Evolutionary conservation across 768 basidiomycete species (phyloP).

Genomic region (Boletus pseudo-olivaceus): DNA sequence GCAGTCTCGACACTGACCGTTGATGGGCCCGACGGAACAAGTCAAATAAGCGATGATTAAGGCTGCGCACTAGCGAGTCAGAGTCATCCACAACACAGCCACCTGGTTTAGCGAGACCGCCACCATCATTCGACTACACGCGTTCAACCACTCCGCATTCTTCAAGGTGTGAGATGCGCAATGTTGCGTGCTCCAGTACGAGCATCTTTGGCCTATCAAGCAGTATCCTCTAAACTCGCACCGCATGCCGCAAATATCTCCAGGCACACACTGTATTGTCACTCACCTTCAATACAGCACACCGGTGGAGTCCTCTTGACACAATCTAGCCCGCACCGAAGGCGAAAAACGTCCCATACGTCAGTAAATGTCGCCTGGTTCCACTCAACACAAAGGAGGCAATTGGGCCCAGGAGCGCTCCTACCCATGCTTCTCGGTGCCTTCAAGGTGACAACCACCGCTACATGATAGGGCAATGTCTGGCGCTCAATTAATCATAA

Average conservation of each 20-base stretch:
- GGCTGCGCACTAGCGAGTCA: neutral
- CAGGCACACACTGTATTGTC: neutral
- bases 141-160: neutral
- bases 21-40: neutral
- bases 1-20: neutral
- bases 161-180: conserved; percentile 38
- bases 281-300: neutral
- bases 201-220: neutral
- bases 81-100: conserved; percentile 8
- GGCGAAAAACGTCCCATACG: conserved; percentile 1
- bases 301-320: conserved; percentile 5
- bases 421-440: conserved; percentile 56
- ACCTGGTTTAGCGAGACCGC: neutral
- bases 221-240: neutral
- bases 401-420: conserved; percentile 27
- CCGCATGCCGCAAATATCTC: neutral
- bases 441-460: conserved; percentile 48
- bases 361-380: conserved; percentile 27
- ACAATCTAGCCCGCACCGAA: neutral
- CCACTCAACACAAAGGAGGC: conserved; percentile 38
- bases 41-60: neutral
- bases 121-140: neutral
- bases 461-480: neutral
- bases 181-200: conserved; percentile 45
- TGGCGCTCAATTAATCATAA: neutral